phyloP scores from a whole-genome alignment of 176 grass and related monocot genomes.

The Microstegium vimineum region DNA sequence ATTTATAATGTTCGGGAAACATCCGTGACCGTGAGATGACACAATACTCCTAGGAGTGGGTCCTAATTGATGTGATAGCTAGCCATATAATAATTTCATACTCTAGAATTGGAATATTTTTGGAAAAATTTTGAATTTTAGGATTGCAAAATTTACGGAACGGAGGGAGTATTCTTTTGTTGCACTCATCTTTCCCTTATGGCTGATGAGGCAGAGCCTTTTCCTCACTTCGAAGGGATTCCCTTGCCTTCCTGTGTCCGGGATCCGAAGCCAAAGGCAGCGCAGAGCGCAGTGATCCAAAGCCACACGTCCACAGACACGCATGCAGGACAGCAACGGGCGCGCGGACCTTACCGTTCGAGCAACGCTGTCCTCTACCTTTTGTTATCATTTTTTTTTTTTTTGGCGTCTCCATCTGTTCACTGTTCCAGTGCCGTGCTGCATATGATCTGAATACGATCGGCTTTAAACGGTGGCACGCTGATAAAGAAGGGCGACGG shows the following conservation, averaged over 20 bases:
- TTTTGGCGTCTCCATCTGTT: not conserved
- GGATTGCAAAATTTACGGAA: too few relatives aligned
- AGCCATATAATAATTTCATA: too few relatives aligned
- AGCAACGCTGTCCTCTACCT: not conserved
- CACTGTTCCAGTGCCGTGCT: not conserved
- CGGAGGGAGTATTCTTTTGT: too few relatives aligned
- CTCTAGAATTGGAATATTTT: too few relatives aligned
- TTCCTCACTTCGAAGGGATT: slow-evolving; percentile 47
- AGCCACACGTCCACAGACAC: not conserved
- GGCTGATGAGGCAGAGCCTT: not conserved
- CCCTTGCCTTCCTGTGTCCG: slow-evolving; percentile 1
- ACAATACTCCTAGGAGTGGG: too few relatives aligned
- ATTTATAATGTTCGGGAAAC: too few relatives aligned
- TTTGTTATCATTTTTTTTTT: not conserved
- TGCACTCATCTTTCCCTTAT: not conserved
- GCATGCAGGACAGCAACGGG: not conserved
- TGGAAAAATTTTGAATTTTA: too few relatives aligned
- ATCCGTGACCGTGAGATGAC: too few relatives aligned
- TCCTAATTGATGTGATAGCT: too few relatives aligned
- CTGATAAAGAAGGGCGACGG: not conserved
- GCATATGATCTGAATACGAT: not conserved
- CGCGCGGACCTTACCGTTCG: not conserved
- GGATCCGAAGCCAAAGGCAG: slow-evolving; percentile 21
- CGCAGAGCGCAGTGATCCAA: not conserved
- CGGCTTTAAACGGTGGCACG: not conserved